Evolutionary conservation across 2,329 filamentous ascomycete species (phyloP).

Genomic region (Penicillium psychrosexuale): DNA sequence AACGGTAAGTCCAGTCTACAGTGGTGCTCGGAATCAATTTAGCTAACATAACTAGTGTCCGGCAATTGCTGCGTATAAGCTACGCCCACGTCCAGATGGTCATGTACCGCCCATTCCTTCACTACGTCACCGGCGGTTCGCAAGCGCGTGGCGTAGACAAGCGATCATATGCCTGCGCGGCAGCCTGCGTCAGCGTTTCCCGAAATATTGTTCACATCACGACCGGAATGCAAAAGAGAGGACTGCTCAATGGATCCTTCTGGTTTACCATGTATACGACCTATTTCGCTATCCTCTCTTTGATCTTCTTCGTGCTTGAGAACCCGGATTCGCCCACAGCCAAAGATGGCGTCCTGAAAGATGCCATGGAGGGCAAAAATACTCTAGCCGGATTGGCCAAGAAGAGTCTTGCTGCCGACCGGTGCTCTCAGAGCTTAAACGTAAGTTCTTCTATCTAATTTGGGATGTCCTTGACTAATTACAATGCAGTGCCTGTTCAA

Average conservation of each 20-base stretch:
- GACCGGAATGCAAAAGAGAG: constrained; percentile 61
- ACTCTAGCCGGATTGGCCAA: constrained; percentile 75
- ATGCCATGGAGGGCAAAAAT: constrained; percentile 80
- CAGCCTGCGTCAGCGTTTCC: constrained; percentile 63
- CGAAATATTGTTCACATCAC: constrained; percentile 66
- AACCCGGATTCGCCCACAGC: constrained; percentile 60
- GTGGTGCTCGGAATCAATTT: not conserved
- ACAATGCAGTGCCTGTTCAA: constrained; percentile 70
- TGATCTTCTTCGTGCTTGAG: constrained; percentile 63
- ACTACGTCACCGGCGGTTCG: constrained; percentile 57
- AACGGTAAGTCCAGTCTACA: constrained; percentile 57
- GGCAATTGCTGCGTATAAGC: constrained; percentile 61
- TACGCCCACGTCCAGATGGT: constrained; percentile 64
- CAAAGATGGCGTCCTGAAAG: constrained; percentile 71
- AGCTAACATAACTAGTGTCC: constrained; percentile 32
- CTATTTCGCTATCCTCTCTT: constrained; percentile 63
- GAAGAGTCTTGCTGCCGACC: constrained; percentile 83
- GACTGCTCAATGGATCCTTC: constrained; percentile 60
- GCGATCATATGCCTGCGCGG: constrained; percentile 62
- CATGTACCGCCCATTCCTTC: constrained; percentile 63
- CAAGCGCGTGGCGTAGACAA: constrained; percentile 55
- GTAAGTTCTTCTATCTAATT: constrained; percentile 50
- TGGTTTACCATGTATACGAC: constrained; percentile 70
- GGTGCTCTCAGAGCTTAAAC: constrained; percentile 73
- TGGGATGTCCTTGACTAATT: not conserved